Evolutionary conservation across 2,329 filamentous ascomycete species (phyloP).

Genomic region (Coniochaeta sp.): DNA sequence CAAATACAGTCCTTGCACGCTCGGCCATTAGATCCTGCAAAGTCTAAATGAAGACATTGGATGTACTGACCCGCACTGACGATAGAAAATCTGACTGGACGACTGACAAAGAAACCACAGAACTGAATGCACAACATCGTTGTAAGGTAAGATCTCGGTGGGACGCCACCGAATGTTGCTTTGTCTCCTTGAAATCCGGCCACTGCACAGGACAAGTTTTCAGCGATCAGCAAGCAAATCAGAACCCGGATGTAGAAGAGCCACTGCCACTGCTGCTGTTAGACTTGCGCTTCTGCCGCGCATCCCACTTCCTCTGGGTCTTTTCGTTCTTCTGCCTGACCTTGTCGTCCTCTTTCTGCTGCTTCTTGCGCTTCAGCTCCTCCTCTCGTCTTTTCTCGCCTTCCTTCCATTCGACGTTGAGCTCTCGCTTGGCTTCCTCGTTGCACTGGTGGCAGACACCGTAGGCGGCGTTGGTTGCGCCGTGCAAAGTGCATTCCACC

Average conservation of each 20-base stretch:
- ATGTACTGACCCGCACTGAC: too few relatives aligned
- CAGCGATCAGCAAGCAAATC: too few relatives aligned
- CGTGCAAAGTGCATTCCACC: background rate
- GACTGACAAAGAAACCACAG: too few relatives aligned
- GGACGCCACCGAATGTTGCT: too few relatives aligned
- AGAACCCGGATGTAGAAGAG: background rate
- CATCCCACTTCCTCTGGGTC: background rate
- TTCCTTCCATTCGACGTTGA: background rate
- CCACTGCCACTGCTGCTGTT: background rate
- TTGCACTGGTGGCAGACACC: background rate
- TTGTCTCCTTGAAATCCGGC: too few relatives aligned
- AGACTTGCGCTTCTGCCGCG: background rate
- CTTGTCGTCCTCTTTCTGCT: background rate
- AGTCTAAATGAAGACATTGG: too few relatives aligned
- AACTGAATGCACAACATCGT: too few relatives aligned
- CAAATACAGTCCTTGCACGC: too few relatives aligned
- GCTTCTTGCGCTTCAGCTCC: background rate
- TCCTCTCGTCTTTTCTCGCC: background rate
- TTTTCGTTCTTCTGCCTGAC: background rate
- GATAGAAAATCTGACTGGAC: too few relatives aligned
- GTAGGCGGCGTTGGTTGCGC: background rate
- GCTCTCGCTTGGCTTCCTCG: background rate
- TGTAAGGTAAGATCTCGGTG: too few relatives aligned
- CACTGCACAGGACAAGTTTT: too few relatives aligned
- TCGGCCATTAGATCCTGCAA: too few relatives aligned